These are phyloP conservation scores for Halophytophthora batemanensis DNA, from an alignment of 352 stramenopile genomes.

Conservation along the genomic window DNA sequence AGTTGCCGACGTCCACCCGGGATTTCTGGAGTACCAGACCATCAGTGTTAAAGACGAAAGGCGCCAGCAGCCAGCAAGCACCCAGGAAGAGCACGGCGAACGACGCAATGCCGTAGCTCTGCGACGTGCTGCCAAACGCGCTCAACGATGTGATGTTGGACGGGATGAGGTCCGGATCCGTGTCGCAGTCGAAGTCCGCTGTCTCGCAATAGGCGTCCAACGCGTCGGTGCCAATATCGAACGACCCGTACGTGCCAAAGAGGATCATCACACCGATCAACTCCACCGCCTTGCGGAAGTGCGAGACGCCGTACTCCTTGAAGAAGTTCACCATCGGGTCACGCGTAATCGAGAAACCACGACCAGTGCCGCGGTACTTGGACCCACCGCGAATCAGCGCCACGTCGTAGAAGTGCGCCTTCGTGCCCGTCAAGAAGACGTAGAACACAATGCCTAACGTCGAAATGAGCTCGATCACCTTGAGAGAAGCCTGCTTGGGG, in stretches of 20 bases:
- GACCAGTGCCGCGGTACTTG: conserved; percentile 84
- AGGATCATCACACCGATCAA: conserved; percentile 84
- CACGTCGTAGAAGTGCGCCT: conserved; percentile 86
- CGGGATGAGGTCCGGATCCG: conserved; percentile 44
- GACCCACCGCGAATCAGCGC: conserved; percentile 78
- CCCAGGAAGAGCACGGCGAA: conserved; percentile 82
- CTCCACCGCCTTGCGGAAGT: conserved; percentile 88
- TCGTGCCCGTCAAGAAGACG: conserved; percentile 84
- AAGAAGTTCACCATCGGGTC: conserved; percentile 88
- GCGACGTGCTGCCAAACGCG: conserved; percentile 49
- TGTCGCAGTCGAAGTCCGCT: conserved; percentile 50
- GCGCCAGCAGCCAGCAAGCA: conserved; percentile 78
- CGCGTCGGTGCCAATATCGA: conserved; percentile 57
- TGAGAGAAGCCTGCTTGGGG: conserved; percentile 63
- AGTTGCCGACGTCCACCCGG: conserved; percentile 76
- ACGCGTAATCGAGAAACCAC: conserved; percentile 84
- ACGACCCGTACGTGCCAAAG: conserved; percentile 76
- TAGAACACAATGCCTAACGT: conserved; percentile 86
- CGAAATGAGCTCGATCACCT: conserved; percentile 75
- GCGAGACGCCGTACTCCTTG: conserved; percentile 84
- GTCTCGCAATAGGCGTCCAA: conserved; percentile 45
- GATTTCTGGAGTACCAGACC: conserved; percentile 82
- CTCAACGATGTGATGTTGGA: conserved; percentile 68
- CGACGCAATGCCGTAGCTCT: conserved; percentile 77
- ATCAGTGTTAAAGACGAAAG: conserved; percentile 89